phyloP scores from a whole-genome alignment of 805 yeast genomes.

The Ogataea thermomethanolica region DNA sequence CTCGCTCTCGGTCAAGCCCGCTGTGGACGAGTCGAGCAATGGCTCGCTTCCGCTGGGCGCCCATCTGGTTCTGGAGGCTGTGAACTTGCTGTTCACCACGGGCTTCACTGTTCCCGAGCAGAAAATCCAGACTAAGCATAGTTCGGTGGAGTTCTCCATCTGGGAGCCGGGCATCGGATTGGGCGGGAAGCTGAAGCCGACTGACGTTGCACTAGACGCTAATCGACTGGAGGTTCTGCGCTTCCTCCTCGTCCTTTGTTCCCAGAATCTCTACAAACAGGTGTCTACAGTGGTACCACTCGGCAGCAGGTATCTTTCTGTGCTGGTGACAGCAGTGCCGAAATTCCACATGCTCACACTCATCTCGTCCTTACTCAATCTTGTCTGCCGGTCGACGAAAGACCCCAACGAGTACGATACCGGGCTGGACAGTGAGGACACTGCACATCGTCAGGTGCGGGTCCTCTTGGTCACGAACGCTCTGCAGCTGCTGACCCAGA shows the following conservation, averaged over 20 bases:
- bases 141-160: slow-evolving; percentile 38
- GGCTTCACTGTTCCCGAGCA: slow-evolving; percentile 49
- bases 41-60: slow-evolving; percentile 35
- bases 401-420: slow-evolving; percentile 37
- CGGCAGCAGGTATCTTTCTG: slow-evolving; percentile 63
- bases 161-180: slow-evolving; percentile 86
- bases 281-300: slow-evolving; percentile 39
- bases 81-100: slow-evolving; percentile 50
- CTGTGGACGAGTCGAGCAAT: slow-evolving; percentile 12
- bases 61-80: slow-evolving; percentile 35
- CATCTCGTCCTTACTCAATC: slow-evolving; percentile 69
- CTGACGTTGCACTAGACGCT: slow-evolving; percentile 46
- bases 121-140: slow-evolving; percentile 11
- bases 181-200: slow-evolving; percentile 26
- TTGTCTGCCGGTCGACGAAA: slow-evolving; percentile 49
- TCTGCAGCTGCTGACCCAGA: slow-evolving; percentile 56
- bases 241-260: slow-evolving; percentile 55
- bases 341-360: slow-evolving; percentile 46
- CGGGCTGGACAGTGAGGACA: slow-evolving; percentile 37
- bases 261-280: slow-evolving; percentile 54
- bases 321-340: slow-evolving; percentile 48
- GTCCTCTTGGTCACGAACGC: slow-evolving; percentile 49
- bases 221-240: slow-evolving; percentile 67
- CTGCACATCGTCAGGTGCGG: slow-evolving; percentile 39
- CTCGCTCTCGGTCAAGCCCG: slow-evolving; percentile 14